Conservation (phyloP, 2,329 filamentous ascomycete genomes). For the Cladophialophora psammophila region DNA sequence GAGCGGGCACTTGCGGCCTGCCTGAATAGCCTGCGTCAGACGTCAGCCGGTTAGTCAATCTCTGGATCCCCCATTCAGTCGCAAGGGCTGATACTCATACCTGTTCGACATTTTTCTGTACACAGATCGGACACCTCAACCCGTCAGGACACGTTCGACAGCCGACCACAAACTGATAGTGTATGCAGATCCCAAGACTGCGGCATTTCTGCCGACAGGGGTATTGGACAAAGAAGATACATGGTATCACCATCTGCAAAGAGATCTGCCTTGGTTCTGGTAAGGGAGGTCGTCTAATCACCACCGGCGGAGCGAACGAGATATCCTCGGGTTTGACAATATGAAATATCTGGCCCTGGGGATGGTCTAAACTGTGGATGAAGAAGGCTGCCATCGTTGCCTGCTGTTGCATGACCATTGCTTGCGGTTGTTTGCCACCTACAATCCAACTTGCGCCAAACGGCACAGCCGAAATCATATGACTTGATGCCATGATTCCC, state of each 20-base stretch:
- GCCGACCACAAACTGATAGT: conserved; percentile 36
- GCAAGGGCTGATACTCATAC: conserved; percentile 11
- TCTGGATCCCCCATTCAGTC: not conserved
- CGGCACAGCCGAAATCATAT: not conserved
- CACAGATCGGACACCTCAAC: conserved; percentile 31
- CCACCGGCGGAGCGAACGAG: conserved; percentile 15
- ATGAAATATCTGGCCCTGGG: conserved; percentile 21
- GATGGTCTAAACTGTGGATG: conserved; percentile 22
- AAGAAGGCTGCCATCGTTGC: conserved; percentile 19
- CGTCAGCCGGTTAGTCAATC: not conserved
- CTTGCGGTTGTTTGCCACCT: not conserved
- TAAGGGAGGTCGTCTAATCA: conserved; percentile 20
- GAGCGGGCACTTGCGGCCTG: conserved; percentile 32
- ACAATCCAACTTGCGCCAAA: not conserved
- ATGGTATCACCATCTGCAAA: conserved; percentile 28
- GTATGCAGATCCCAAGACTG: conserved; percentile 38
- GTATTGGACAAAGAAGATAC: conserved; percentile 36
- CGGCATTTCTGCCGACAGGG: conserved; percentile 33
- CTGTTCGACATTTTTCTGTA: conserved; percentile 16
- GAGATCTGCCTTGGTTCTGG: conserved; percentile 21
- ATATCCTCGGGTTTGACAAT: conserved; percentile 21
- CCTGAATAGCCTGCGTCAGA: conserved; percentile 25
- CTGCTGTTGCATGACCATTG: not conserved
- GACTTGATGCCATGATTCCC: not conserved
- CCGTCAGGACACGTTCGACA: conserved; percentile 34